Conservation (phyloP, 805 yeast species). For the Kodamaea kaohsiungensis region DNA sequence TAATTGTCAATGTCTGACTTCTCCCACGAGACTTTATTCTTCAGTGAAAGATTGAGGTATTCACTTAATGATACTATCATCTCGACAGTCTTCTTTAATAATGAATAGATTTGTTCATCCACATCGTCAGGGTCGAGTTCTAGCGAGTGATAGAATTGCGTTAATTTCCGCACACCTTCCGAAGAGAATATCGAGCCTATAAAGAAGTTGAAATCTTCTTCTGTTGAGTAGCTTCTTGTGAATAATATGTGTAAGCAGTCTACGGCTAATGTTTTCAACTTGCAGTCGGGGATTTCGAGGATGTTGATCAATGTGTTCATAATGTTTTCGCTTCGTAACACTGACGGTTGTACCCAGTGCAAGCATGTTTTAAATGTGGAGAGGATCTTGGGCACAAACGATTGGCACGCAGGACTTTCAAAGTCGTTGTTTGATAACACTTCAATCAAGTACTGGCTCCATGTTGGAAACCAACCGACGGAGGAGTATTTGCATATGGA, state of each 20-base stretch:
- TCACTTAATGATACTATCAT: slow-evolving; percentile 87
- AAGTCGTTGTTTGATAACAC: slow-evolving; percentile 32
- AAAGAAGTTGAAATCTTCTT: slow-evolving; percentile 71
- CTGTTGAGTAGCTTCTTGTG: slow-evolving; percentile 69
- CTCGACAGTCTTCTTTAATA: slow-evolving; percentile 87
- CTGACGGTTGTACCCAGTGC: slow-evolving; percentile 85
- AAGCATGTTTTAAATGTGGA: slow-evolving; percentile 87
- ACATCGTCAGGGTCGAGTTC: slow-evolving; percentile 67
- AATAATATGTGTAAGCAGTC: slow-evolving; percentile 89
- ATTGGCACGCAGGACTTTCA: slow-evolving; percentile 28
- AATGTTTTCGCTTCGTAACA: slow-evolving; percentile 66
- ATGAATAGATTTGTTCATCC: slow-evolving; percentile 77
- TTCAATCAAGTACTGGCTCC: slow-evolving; percentile 50
- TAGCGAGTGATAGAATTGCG: slow-evolving; percentile 61
- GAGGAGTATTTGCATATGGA: slow-evolving; percentile 63
- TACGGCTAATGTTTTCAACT: slow-evolving; percentile 77
- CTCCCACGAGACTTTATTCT: slow-evolving; percentile 48
- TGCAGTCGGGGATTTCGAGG: slow-evolving; percentile 58
- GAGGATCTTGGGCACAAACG: slow-evolving; percentile 64
- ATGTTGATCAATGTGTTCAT: slow-evolving; percentile 62
- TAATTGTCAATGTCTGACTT: slow-evolving; percentile 66
- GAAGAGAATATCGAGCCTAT: slow-evolving; percentile 76
- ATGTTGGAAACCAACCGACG: slow-evolving; percentile 85
- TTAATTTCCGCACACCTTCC: slow-evolving; percentile 71
- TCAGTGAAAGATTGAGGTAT: slow-evolving; percentile 55